These are phyloP conservation scores for Rhizophagus clarus DNA, from an alignment of 192 early-diverging fungal genomes.

Conservation along the genomic window DNA sequence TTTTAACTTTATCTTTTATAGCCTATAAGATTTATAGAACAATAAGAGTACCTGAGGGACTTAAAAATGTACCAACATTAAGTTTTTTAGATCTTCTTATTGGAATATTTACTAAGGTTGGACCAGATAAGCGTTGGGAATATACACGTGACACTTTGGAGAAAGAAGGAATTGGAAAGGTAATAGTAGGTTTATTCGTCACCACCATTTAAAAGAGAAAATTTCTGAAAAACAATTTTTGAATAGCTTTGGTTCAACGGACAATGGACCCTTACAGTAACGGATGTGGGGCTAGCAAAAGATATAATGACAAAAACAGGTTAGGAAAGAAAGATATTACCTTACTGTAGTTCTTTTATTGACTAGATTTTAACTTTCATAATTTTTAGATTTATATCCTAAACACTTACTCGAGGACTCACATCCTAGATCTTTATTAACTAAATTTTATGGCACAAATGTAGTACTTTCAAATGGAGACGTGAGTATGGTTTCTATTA, in stretches of 20 bases:
- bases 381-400: background rate
- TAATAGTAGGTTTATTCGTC: background rate
- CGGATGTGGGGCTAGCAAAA: background rate
- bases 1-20: too few relatives aligned
- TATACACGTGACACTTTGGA: background rate
- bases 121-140: background rate
- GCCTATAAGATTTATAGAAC: background rate
- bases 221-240: background rate
- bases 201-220: background rate
- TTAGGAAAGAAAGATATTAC: background rate
- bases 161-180: background rate
- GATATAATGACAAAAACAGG: background rate
- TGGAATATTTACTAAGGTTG: background rate
- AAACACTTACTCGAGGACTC: background rate
- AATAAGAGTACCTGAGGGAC: background rate
- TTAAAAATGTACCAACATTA: background rate
- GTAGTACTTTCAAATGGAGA: background rate
- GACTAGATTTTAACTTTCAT: background rate
- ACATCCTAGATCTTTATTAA: background rate
- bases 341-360: background rate
- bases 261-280: background rate
- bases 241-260: background rate
- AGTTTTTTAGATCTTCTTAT: background rate
- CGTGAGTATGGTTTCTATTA: background rate
- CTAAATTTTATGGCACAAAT: background rate